phyloP scores from a whole-genome alignment of 2,329 filamentous ascomycete species.

The Zasmidium citrigriseum region DNA sequence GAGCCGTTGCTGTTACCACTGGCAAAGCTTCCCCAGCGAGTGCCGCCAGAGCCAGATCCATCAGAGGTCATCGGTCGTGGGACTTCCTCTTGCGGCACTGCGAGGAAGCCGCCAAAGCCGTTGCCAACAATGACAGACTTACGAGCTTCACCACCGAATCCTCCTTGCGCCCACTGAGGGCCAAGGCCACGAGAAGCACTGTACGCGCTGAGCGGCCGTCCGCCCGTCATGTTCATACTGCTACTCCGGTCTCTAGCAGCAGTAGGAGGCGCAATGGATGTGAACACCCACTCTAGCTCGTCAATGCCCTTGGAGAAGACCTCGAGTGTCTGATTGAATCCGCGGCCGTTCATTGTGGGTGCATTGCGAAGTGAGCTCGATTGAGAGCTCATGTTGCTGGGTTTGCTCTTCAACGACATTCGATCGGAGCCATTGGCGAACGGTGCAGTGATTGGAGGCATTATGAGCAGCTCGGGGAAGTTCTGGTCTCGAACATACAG shows the following conservation, averaged over 20 bases:
- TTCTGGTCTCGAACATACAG: constrained; percentile 84
- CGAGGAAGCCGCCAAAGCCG: constrained; percentile 66
- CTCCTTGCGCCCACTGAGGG: constrained; percentile 53
- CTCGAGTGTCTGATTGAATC: constrained; percentile 58
- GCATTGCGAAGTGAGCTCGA: constrained; percentile 3
- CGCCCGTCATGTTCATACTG: constrained; percentile 30
- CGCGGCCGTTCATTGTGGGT: constrained; percentile 20
- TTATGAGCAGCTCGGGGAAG: constrained; percentile 77
- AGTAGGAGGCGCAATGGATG: constrained; percentile 55
- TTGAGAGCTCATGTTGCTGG: constrained; percentile 31
- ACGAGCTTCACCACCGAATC: constrained; percentile 56
- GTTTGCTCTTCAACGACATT: constrained; percentile 29
- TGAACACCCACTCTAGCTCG: constrained; percentile 69
- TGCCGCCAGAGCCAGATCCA: constrained; percentile 14
- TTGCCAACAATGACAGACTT: constrained; percentile 67
- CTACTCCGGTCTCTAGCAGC: constrained; percentile 39
- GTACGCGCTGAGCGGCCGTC: constrained; percentile 48
- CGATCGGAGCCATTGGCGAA: constrained; percentile 42
- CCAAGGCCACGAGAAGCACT: constrained; percentile 50
- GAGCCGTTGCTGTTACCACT: constrained; percentile 5
- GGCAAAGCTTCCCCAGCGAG: constrained; percentile 19
- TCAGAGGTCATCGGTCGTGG: constrained; percentile 34
- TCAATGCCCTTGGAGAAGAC: constrained; percentile 68
- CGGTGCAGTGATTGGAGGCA: constrained; percentile 64
- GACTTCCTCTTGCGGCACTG: constrained; percentile 58